Conservation (phyloP, 306 rosid species). For the Cucurbita pepo region DNA sequence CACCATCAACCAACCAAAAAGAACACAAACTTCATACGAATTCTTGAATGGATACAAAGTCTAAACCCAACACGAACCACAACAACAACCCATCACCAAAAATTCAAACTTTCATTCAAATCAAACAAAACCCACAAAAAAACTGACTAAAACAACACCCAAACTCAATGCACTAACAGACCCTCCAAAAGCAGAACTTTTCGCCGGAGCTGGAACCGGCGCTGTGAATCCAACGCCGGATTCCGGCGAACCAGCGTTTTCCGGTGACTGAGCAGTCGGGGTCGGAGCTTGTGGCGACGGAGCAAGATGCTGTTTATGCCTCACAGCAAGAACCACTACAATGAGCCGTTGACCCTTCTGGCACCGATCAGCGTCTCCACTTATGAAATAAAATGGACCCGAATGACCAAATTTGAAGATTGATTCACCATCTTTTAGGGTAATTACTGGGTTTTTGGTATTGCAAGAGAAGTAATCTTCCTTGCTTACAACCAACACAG, state of each 20-base stretch:
- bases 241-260: not conserved
- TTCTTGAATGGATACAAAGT: not conserved
- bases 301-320: not conserved
- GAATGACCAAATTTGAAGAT: constrained; percentile 24
- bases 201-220: not conserved
- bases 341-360: constrained; percentile 35
- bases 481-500: constrained; percentile 44
- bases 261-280: not conserved
- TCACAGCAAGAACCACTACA: constrained; percentile 33
- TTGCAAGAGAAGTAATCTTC: constrained; percentile 47
- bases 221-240: not conserved
- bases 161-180: not conserved
- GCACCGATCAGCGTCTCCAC: constrained; percentile 26
- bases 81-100: not conserved
- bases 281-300: not conserved
- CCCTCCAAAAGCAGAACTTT: not conserved
- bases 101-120: not conserved
- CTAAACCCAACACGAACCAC: not conserved
- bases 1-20: not conserved
- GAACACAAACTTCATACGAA: not conserved
- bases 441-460: constrained; percentile 20
- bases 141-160: not conserved
- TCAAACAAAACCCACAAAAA: not conserved
- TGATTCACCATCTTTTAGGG: constrained; percentile 35
- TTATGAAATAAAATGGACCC: constrained; percentile 45